phyloP scores from a whole-genome alignment of 2,329 filamentous ascomycete species.

The Fusarium domesticum region DNA sequence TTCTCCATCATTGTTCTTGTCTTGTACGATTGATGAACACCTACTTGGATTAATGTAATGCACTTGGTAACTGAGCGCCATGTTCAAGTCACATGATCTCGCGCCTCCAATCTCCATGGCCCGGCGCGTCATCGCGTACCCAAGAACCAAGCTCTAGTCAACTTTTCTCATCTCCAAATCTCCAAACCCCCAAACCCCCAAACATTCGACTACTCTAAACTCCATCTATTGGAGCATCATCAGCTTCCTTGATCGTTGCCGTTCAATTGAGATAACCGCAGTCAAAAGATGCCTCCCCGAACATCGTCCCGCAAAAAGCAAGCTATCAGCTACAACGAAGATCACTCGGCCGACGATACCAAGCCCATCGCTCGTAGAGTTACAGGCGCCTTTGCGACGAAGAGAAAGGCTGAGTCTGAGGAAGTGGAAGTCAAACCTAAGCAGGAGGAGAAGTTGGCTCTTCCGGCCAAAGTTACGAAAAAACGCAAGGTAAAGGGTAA shows the following conservation, averaged over 20 bases:
- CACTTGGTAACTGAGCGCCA: no score
- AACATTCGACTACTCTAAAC: no score
- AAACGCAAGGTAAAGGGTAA: constrained; percentile 43
- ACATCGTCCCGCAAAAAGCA: constrained; percentile 34
- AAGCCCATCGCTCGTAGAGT: constrained; percentile 5
- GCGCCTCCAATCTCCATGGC: constrained; percentile 12
- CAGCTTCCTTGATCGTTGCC: no score
- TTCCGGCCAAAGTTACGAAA: constrained; percentile 35
- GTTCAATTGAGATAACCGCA: constrained; percentile 25
- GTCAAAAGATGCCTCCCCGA: constrained; percentile 19
- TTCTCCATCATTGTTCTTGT: no score
- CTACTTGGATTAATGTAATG: no score
- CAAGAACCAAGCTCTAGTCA: background rate
- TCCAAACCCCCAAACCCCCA: background rate
- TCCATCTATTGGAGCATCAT: no score
- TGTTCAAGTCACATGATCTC: constrained; percentile 23
- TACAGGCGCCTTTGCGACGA: constrained; percentile 21
- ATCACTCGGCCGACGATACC: constrained; percentile 18
- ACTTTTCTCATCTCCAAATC: background rate
- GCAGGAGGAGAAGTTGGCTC: constrained; percentile 18
- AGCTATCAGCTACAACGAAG: constrained; percentile 33
- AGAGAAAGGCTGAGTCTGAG: constrained; percentile 34
- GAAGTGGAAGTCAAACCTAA: constrained; percentile 23
- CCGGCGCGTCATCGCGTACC: constrained; percentile 25
- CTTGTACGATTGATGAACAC: no score